Base-by-base conservation (phyloP, 169 alveolate genomes). In the Plasmodium yoelii region DNA sequence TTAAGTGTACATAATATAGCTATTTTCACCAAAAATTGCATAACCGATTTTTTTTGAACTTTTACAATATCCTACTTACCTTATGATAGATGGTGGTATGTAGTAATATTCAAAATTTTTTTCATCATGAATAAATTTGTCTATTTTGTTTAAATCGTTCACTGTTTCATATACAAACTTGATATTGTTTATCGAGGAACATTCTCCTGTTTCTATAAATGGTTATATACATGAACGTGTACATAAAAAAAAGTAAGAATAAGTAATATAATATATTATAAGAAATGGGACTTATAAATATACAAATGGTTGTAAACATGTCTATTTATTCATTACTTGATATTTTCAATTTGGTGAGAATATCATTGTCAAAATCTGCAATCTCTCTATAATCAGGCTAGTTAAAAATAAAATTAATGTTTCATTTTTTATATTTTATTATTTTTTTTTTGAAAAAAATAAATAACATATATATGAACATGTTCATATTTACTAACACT, bases 61-160 rank as follows among this genome's bases (percentile, higher is more conserved):
- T n/a, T 8, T 19, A 18, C 34, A 57, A 10, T 18, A 28, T 57
- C 6, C 6, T 15, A 19, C 69, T 9, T 24, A 80, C 90, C 51
- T 63, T 24, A 80, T 80, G 44, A 80, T 80, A 34, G 90, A 65
- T 19, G 42, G 69, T 1, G 90, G 90, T 22, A 80, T 53, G 44
- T 56, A 80, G 24, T 80, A 80, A 46, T 80, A 55, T 24, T 80
- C 82, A 26, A 80, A 80, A 19, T 80, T 67, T 9, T 24, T 44
- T 24, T 65, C 80, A 9, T 22, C 49, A 13, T 53, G n/a, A 70
- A 28, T 8, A 24, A 12, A n/a, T 22, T 8, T 46, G 12, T 19
- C 19, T 51, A 6, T 15, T n/a, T 8, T 34, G 34, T 65, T 18
- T 46, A 51, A 22, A 5, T 44, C 26, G 34, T 80, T 51, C 28